A percentile compares a stretch with the other conserved stretches of the same genome.
These are phyloP conservation scores for Pseudocercospora vitis DNA, from an alignment of 2,329 filamentous ascomycete genomes.

Conservation along the genomic window DNA sequence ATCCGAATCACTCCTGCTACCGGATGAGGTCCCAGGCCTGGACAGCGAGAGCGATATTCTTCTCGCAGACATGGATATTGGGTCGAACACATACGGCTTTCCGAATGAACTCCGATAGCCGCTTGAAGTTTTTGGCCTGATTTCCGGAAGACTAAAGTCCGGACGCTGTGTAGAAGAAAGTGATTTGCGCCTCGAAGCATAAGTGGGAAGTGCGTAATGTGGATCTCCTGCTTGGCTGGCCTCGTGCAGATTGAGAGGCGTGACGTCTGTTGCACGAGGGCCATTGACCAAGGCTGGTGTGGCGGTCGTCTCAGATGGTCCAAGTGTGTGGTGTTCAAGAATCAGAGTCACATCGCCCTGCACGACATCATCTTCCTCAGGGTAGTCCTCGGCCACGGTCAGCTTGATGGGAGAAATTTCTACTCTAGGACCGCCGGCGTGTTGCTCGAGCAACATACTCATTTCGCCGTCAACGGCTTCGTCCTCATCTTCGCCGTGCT, in stretches of 20 bases:
- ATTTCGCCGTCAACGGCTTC: slow-evolving; percentile 13
- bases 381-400: slow-evolving; percentile 11
- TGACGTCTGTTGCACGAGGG: slow-evolving; percentile 10
- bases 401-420: slow-evolving; percentile 10
- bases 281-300: slow-evolving; percentile 4
- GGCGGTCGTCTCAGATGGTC: background rate
- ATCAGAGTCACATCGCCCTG: slow-evolving; percentile 15
- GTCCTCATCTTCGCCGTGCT: slow-evolving; percentile 9
- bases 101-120: slow-evolving; percentile 28
- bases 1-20: background rate
- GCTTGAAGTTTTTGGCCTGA: slow-evolving; percentile 33
- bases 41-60: background rate
- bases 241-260: slow-evolving; percentile 11
- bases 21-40: background rate
- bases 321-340: slow-evolving; percentile 1
- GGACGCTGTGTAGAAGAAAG: slow-evolving; percentile 29
- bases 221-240: slow-evolving; percentile 21
- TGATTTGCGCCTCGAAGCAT: slow-evolving; percentile 38
- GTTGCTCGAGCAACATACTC: slow-evolving; percentile 12
- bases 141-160: background rate
- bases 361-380: slow-evolving; percentile 8
- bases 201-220: slow-evolving; percentile 36
- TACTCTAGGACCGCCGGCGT: background rate
- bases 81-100: too few relatives aligned
- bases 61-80: background rate